Base-by-base conservation (phyloP, 805 yeast genomes). In the Candida yuanshanica region DNA sequence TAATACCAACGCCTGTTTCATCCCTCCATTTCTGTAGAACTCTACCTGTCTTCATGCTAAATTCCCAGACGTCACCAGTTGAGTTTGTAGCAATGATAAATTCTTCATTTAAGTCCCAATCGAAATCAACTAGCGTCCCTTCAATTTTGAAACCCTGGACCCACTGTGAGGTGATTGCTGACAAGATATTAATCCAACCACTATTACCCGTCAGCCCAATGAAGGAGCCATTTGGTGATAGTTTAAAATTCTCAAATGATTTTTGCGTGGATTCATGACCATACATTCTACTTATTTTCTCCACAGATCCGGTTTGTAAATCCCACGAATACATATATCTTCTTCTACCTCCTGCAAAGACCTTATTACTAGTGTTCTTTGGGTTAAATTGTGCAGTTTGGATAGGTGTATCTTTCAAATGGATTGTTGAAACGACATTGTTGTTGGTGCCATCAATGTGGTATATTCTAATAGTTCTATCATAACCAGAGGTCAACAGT, bases 251-350 rank as follows among this genome's bases (percentile, higher is more conserved):
- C 61, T 93, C 99, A 72, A 89, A 87, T 9, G 95, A 81, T 51
- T 76, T 75, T 66, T 91, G 98, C 26, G 82, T 77, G 26, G 73
- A 67, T 56, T 87, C 96, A 56, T 90, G 95, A 4, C 99, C 99
- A 59, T 90, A 91, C 72, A 91, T 65, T 62, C 96, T 77, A 40
- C 85, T 77, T 32, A 93, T 79, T 64, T 90, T 93, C 50, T 89
- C 95, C 34, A 89, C 78, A 16, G 68, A 70, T 11, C 91, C 89
- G 2, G 74, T 66, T 13, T 78, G 77, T 38, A 93, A 69, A 61
- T 89, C 90, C 96, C 98, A 90, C 37, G 88, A 81, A 64, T 84
- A 87, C 87, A 93, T 81, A 59, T 82, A 90, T 43, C 86, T 74
- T 67, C 99, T 78, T 65, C 97, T 79, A 45, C 98, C 99, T 46